Evolutionary conservation across 202 grass and related monocot genomes (phyloP).

Genomic region (Panicum hallii): DNA sequence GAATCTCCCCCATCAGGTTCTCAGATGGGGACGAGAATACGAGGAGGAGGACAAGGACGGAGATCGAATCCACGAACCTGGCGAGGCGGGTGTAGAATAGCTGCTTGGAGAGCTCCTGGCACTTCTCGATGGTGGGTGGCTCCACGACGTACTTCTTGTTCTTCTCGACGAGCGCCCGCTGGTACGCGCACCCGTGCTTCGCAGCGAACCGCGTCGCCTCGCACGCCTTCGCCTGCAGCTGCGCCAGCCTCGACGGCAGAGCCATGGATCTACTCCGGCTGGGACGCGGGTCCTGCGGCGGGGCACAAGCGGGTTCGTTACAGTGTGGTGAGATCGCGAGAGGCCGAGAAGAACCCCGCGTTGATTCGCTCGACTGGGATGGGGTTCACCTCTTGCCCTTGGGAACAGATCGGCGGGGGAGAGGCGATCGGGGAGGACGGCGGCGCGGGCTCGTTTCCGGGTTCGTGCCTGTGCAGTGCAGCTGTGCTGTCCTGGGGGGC

Average conservation of each 20-base stretch:
- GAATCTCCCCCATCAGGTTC: neutral
- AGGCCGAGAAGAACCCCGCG: neutral
- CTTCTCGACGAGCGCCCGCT: conserved; percentile 73
- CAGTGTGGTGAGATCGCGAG: conserved; percentile 19
- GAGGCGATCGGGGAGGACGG: conserved; percentile 13
- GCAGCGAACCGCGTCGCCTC: conserved; percentile 59
- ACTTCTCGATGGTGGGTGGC: conserved; percentile 83
- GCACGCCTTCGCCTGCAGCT: conserved; percentile 67
- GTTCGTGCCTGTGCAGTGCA: neutral
- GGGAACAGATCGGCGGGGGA: conserved; percentile 6
- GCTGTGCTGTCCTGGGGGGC: neutral
- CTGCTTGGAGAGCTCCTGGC: conserved; percentile 90
- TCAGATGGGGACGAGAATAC: neutral
- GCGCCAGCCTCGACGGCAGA: conserved; percentile 82
- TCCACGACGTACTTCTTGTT: conserved; percentile 83
- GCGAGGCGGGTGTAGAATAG: conserved; percentile 94
- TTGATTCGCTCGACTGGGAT: neutral
- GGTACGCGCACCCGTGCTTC: conserved; percentile 66
- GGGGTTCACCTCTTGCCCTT: conserved; percentile 1
- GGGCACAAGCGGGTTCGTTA: neutral
- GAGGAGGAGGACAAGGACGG: neutral
- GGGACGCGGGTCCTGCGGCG: conserved; percentile 10
- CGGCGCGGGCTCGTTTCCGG: neutral
- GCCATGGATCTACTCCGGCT: conserved; percentile 55
- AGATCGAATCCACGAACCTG: conserved; percentile 44